phyloP scores from a whole-genome alignment of 331 rosid species.

The Quercus phellos region DNA sequence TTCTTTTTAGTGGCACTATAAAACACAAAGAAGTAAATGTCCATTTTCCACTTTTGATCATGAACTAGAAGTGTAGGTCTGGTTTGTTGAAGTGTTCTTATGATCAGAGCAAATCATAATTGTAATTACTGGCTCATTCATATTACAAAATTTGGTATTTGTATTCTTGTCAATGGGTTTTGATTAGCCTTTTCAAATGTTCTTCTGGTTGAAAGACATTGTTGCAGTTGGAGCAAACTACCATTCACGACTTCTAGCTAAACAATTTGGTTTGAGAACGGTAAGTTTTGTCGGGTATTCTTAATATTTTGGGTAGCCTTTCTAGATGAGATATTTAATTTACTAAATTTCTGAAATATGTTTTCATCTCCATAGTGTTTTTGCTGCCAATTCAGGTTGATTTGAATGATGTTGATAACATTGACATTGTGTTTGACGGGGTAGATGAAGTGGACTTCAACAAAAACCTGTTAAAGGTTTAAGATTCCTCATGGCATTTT shows the following conservation, averaged over 20 bases:
- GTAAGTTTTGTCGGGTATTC: conserved; percentile 1
- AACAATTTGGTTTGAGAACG: conserved; percentile 16
- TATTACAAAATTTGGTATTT: background rate
- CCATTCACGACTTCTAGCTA: conserved; percentile 5
- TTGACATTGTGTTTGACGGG: conserved; percentile 18
- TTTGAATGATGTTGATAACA: conserved; percentile 10
- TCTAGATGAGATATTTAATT: background rate
- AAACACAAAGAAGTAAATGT: no score
- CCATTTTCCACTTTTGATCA: no score
- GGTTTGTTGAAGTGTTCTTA: no score
- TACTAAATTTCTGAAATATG: background rate
- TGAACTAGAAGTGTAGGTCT: no score
- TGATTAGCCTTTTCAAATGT: background rate
- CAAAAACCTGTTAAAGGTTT: conserved; percentile 14
- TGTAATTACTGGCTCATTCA: background rate
- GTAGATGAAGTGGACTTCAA: conserved; percentile 22
- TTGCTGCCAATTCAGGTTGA: conserved; percentile 11
- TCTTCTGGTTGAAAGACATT: conserved; percentile 12
- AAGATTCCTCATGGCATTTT: background rate
- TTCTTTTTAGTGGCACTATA: no score
- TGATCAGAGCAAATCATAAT: no score
- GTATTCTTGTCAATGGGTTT: background rate
- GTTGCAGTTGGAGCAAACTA: conserved; percentile 18
- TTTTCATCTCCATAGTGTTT: background rate
- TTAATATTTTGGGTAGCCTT: background rate